Percentiles rank a stretch among this genome's conserved stretches.
Conservation (phyloP, 2,329 filamentous ascomycete genomes). For the Hypoxylon sp. region DNA sequence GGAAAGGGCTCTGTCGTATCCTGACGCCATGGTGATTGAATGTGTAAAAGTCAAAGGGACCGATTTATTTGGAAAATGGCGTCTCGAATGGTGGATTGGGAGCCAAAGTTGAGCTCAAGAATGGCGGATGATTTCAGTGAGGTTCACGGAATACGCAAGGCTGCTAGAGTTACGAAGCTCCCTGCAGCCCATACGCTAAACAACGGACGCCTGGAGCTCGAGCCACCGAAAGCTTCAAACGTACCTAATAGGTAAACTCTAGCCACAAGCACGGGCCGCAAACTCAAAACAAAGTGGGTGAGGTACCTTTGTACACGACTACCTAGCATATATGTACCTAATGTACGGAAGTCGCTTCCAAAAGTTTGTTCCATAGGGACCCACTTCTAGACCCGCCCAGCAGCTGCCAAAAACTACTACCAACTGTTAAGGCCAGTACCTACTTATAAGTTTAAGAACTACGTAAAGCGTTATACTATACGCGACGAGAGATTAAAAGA, state of each 20-base stretch:
- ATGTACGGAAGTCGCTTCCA: too few relatives aligned
- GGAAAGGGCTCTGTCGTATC: conserved; percentile 99
- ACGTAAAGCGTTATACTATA: too few relatives aligned
- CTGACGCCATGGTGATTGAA: conserved; percentile 79
- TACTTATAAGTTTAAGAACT: too few relatives aligned
- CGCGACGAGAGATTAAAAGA: too few relatives aligned
- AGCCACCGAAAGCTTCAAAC: conserved; percentile 34
- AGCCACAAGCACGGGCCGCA: conserved; percentile 20
- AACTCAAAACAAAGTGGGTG: not conserved
- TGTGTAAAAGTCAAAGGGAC: conserved; percentile 15
- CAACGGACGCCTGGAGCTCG: conserved; percentile 29
- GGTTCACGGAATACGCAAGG: conserved; percentile 38
- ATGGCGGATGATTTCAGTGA: conserved; percentile 19
- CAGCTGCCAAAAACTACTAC: too few relatives aligned
- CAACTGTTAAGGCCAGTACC: too few relatives aligned
- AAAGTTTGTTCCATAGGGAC: too few relatives aligned
- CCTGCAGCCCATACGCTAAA: conserved; percentile 26
- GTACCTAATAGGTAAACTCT: not conserved
- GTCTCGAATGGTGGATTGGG: conserved; percentile 27
- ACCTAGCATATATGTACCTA: too few relatives aligned
- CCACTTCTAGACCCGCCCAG: too few relatives aligned
- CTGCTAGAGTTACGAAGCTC: conserved; percentile 46
- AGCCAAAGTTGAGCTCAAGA: conserved; percentile 21
- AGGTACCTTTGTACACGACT: not conserved
- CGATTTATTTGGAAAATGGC: conserved; percentile 24